Percentiles rank a stretch among this genome's conserved stretches.
Evolutionary conservation across 1,284 basidiomycete genomes (phyloP).

Genomic region (Hemileia vastatrix): DNA sequence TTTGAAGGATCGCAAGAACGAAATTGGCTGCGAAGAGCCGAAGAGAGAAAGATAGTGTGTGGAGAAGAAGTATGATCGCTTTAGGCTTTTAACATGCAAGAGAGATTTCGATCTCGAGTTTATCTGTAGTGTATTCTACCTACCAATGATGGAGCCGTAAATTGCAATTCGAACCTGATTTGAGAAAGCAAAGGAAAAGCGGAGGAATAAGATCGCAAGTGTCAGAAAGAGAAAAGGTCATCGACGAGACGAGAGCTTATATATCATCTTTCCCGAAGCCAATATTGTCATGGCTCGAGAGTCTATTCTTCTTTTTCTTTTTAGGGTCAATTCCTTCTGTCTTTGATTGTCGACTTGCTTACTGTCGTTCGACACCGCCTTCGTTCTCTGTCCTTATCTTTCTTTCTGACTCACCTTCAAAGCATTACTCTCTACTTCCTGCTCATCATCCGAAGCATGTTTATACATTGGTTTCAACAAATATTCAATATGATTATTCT

Average conservation of each 20-base stretch:
- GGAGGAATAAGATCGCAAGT: no score
- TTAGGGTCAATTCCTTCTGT: constrained; percentile 35
- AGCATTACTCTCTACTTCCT: constrained; percentile 56
- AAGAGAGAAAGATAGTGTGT: no score
- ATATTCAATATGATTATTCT: constrained; percentile 75
- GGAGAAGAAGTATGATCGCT: no score
- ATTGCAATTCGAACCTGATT: constrained; percentile 79
- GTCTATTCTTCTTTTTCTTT: constrained; percentile 36
- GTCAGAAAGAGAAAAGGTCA: no score
- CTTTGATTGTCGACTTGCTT: constrained; percentile 17
- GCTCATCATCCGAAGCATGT: constrained; percentile 63
- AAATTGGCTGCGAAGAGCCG: constrained; percentile 54
- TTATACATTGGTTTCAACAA: constrained; percentile 81
- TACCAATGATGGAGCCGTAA: constrained; percentile 63
- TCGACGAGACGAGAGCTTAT: no score
- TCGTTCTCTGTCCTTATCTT: background rate
- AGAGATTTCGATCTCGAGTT: no score
- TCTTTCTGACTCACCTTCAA: constrained; percentile 50
- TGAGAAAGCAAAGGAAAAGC: no score
- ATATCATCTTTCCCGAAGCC: no score
- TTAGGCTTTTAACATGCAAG: no score
- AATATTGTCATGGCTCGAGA: no score
- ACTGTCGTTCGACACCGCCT: constrained; percentile 31
- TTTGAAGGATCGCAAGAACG: constrained; percentile 50
- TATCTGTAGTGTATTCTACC: no score